A percentile compares a stretch with the other conserved stretches of the same genome.
Evolutionary conservation across 2,329 filamentous ascomycete genomes (phyloP).

Genomic region (Xylariomycetidae sp.): DNA sequence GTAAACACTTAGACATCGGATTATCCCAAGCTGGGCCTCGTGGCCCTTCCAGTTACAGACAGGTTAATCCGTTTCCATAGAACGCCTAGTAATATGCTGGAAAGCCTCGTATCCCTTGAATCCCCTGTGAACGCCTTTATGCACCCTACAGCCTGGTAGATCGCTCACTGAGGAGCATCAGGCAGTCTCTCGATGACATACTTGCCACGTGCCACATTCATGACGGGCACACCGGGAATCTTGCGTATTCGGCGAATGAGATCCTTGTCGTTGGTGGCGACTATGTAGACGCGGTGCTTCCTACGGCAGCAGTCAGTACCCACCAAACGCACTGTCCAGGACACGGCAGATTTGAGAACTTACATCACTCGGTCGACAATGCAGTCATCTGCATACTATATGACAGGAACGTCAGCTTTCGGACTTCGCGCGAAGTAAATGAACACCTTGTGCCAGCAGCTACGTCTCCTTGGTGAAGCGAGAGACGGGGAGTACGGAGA

Average conservation of each 20-base stretch:
- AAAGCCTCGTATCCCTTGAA: no score
- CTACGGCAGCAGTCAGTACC: constrained; percentile 1
- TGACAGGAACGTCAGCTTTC: neutral
- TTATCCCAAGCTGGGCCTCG: no score
- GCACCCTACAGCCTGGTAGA: no score
- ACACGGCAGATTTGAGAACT: constrained; percentile 8
- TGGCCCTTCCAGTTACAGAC: no score
- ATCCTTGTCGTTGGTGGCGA: constrained; percentile 66
- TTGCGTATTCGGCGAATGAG: constrained; percentile 80
- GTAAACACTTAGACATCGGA: no score
- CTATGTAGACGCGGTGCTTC: constrained; percentile 45
- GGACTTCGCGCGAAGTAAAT: no score
- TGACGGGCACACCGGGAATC: constrained; percentile 62
- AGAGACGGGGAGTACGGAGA: neutral
- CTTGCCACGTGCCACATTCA: constrained; percentile 82
- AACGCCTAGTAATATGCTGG: no score
- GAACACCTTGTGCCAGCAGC: no score
- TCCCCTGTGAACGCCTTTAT: no score
- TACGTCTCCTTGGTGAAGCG: constrained; percentile 10
- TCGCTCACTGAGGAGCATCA: constrained; percentile 66
- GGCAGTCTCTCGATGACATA: constrained; percentile 92
- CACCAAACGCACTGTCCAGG: neutral
- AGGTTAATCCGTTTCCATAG: no score
- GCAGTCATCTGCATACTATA: constrained; percentile 15
- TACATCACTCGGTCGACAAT: constrained; percentile 23